Conservation (phyloP, 495 filamentous ascomycete species). For the Hypoxylon lienhwacheense region DNA sequence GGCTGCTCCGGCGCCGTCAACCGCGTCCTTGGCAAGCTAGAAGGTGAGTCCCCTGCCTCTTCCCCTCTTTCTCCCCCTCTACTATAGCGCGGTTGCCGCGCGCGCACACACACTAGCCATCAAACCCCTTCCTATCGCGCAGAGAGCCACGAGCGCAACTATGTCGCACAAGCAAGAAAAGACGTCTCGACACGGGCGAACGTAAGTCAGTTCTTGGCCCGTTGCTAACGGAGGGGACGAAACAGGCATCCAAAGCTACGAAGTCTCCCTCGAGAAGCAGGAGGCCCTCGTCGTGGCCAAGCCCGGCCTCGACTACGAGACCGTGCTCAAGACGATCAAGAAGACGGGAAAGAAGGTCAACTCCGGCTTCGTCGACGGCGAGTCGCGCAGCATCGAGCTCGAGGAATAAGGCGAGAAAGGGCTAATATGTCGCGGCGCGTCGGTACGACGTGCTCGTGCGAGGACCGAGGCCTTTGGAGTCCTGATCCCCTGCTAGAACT, state of each 20-base stretch:
- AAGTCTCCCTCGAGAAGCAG: constrained; percentile 83
- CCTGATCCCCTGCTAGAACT: no score
- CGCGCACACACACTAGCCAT: neutral
- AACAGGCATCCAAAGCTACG: constrained; percentile 80
- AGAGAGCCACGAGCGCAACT: no score
- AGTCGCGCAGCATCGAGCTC: constrained; percentile 51
- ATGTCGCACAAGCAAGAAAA: neutral
- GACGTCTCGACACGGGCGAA: no score
- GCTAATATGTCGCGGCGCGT: no score
- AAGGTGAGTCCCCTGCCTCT: constrained; percentile 60
- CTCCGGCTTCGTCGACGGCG: constrained; percentile 64
- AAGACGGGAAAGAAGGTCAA: constrained; percentile 95
- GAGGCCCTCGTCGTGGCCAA: constrained; percentile 73
- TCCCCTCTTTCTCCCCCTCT: neutral
- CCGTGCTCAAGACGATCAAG: constrained; percentile 82
- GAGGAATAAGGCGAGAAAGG: no score
- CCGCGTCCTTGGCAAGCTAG: constrained; percentile 90
- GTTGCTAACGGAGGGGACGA: no score
- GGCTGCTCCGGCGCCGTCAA: constrained; percentile 72
- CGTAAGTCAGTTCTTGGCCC: no score
- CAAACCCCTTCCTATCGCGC: no score
- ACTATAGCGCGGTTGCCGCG: neutral
- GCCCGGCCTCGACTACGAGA: constrained; percentile 66
- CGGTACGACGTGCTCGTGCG: no score
- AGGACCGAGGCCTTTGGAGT: no score